Evolutionary conservation across 2,329 filamentous ascomycete species (phyloP).

Genomic region (Scolecobasidium constrictum): DNA sequence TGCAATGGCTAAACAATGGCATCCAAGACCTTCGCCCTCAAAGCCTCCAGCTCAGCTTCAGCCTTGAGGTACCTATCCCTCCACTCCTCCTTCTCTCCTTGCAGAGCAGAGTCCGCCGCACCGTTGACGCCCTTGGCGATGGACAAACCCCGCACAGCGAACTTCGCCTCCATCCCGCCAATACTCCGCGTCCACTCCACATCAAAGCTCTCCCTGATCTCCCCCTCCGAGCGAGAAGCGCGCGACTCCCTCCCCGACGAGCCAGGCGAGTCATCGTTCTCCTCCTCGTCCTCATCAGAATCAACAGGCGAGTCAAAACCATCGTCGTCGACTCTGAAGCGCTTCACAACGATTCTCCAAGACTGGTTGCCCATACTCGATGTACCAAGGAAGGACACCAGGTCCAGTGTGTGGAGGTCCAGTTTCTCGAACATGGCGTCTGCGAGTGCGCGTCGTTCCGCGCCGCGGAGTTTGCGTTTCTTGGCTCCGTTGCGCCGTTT

Average conservation of each 20-base stretch:
- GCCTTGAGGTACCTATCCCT: conserved; percentile 23
- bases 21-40: conserved; percentile 28
- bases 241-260: too few species aligned
- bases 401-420: conserved; percentile 25
- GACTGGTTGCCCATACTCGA: conserved; percentile 9
- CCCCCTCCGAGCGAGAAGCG: conserved; percentile 5
- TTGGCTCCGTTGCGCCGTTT: conserved; percentile 23
- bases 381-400: conserved; percentile 26
- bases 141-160: conserved; percentile 29
- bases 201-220: conserved; percentile 31
- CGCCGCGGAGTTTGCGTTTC: conserved; percentile 31
- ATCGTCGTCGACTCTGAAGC: conserved; percentile 29
- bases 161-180: conserved; percentile 30
- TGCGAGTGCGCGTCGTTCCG: conserved; percentile 36
- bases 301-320: conserved; percentile 29
- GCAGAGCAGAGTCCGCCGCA: not conserved
- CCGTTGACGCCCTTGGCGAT: conserved; percentile 11
- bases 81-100: conserved; percentile 18
- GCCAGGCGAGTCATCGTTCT: conserved; percentile 17
- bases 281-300: conserved; percentile 21
- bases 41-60: conserved; percentile 20
- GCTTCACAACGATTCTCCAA: conserved; percentile 29
- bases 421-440: conserved; percentile 27
- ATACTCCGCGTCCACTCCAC: conserved; percentile 31
- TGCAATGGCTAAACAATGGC: too few species aligned